Conservation (phyloP, 2,329 filamentous ascomycete genomes). For the Sclerotinia sclerotiorum region DNA sequence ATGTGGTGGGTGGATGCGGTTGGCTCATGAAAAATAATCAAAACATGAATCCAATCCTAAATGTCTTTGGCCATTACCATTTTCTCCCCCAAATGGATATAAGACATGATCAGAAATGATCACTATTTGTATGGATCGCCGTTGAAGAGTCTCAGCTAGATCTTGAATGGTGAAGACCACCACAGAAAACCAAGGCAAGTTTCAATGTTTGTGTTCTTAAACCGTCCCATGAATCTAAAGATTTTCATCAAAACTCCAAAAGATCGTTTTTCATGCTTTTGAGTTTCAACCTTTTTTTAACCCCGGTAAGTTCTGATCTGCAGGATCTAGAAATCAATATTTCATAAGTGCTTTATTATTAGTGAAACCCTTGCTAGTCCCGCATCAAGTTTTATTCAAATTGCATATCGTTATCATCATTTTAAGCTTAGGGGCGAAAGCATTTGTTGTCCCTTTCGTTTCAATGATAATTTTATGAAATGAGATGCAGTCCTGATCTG, state of each 20-base stretch:
- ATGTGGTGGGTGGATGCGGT: neutral
- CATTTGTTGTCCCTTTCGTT: slow-evolving; percentile 11
- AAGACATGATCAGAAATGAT: slow-evolving; percentile 9
- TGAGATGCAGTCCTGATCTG: slow-evolving; percentile 18
- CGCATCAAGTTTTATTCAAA: slow-evolving; percentile 23
- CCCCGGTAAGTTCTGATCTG: slow-evolving; percentile 24
- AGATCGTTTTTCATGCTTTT: slow-evolving; percentile 5
- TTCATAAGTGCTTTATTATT: slow-evolving; percentile 18
- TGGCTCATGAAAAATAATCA: neutral
- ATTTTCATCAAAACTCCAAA: neutral
- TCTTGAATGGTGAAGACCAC: neutral
- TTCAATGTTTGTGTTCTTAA: neutral
- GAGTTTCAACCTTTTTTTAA: slow-evolving; percentile 6
- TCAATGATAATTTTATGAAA: slow-evolving; percentile 16
- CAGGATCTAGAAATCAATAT: slow-evolving; percentile 33
- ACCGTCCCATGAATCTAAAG: neutral
- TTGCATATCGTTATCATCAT: slow-evolving; percentile 20
- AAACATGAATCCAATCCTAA: slow-evolving; percentile 20
- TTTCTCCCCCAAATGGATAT: neutral
- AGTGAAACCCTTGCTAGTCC: slow-evolving; percentile 14
- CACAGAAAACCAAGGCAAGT: neutral
- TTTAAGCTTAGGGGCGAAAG: too few species aligned
- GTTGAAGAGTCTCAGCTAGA: slow-evolving; percentile 7
- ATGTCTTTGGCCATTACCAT: slow-evolving; percentile 15
- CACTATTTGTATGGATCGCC: neutral